These are phyloP conservation scores for Colletotrichum chlorophyti DNA, from an alignment of 2,329 filamentous ascomycete genomes.

Conservation along the genomic window DNA sequence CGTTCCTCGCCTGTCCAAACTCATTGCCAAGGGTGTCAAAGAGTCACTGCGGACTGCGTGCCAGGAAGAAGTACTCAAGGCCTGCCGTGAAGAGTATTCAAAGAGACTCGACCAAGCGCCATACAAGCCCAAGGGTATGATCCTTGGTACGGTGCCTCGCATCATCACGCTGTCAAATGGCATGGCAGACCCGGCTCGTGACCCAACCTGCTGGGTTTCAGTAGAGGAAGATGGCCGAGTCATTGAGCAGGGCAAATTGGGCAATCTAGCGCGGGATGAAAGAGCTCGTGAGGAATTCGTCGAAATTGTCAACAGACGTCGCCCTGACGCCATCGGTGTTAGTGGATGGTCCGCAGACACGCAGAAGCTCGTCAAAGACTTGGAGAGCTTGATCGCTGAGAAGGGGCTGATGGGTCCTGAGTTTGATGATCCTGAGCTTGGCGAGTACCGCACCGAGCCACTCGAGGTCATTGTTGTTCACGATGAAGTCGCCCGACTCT, in stretches of 20 bases:
- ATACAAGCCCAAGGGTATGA: conserved; percentile 92
- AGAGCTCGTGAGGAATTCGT: conserved; percentile 73
- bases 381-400: conserved; percentile 80
- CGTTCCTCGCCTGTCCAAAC: conserved; percentile 79
- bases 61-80: conserved; percentile 88
- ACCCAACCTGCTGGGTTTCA: conserved; percentile 89
- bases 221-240: conserved; percentile 92
- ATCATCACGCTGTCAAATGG: conserved; percentile 90
- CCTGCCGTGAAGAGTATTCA: conserved; percentile 87
- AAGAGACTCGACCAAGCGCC: conserved; percentile 94
- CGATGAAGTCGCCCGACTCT: conserved; percentile 95
- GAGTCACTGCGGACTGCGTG: conserved; percentile 93
- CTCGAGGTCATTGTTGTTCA: conserved; percentile 93
- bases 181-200: conserved; percentile 73
- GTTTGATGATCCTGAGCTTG: conserved; percentile 81
- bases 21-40: conserved; percentile 92
- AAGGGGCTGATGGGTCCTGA: conserved; percentile 79
- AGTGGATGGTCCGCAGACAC: conserved; percentile 90
- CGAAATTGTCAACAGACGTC: conserved; percentile 78
- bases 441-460: conserved; percentile 77
- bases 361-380: conserved; percentile 79
- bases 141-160: conserved; percentile 84
- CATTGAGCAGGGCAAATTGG: conserved; percentile 86
- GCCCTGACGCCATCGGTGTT: conserved; percentile 89
- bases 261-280: conserved; percentile 77